phyloP scores from a whole-genome alignment of 2,329 filamentous ascomycete genomes.

The Alternaria brassicae region DNA sequence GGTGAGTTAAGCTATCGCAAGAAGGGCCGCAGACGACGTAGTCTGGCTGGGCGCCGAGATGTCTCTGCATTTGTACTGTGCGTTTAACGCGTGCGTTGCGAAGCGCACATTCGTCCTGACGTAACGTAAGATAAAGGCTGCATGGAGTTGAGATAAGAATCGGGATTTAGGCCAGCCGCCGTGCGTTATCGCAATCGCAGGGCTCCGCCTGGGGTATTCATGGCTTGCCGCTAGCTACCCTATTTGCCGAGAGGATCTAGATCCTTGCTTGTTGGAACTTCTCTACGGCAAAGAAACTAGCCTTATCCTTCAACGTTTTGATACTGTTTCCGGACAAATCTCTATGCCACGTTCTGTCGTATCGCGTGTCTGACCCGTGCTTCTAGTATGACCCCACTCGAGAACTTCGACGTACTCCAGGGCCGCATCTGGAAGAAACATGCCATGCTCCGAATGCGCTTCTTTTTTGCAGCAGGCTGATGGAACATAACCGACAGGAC shows the following conservation, averaged over 20 bases:
- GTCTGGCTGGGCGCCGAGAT: slow-evolving; percentile 34
- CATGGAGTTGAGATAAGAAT: slow-evolving; percentile 24
- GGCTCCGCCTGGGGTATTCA: slow-evolving; percentile 16
- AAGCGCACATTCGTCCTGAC: slow-evolving; percentile 17
- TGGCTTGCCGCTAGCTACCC: slow-evolving; percentile 11
- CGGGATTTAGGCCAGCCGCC: slow-evolving; percentile 6
- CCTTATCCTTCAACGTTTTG: background rate
- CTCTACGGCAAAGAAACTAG: background rate
- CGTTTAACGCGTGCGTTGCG: slow-evolving; percentile 18
- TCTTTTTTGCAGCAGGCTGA: background rate
- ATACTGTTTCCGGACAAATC: background rate
- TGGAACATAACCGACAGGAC: background rate
- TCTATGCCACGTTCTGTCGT: background rate
- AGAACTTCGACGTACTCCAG: background rate
- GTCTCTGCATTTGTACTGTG: slow-evolving; percentile 15
- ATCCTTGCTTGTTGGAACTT: background rate
- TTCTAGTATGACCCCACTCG: background rate
- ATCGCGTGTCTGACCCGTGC: background rate
- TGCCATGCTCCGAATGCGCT: background rate
- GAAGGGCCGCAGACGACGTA: slow-evolving; percentile 7
- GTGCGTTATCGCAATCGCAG: slow-evolving; percentile 18
- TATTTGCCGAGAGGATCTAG: slow-evolving; percentile 12
- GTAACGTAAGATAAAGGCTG: slow-evolving; percentile 33
- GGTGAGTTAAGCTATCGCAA: slow-evolving; percentile 6
- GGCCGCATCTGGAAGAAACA: background rate